Evolutionary conservation across 2,329 filamentous ascomycete genomes (phyloP).

Genomic region (Xylaria polymorpha): DNA sequence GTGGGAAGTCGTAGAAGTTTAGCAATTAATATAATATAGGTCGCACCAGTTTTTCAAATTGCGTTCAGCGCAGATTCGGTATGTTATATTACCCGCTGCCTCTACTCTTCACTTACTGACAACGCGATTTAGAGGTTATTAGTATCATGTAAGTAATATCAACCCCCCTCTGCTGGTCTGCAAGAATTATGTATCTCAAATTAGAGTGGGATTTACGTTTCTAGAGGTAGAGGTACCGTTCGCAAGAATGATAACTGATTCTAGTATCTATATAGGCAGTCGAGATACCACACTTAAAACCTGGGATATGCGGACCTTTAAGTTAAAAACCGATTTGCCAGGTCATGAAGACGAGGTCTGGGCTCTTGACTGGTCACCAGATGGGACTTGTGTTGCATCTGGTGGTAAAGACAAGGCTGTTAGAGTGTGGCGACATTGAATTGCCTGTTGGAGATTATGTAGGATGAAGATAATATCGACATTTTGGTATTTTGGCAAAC

Average conservation of each 20-base stretch:
- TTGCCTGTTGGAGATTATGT: slow-evolving; percentile 7
- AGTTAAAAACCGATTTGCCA: slow-evolving; percentile 61
- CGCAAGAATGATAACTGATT: slow-evolving; percentile 36
- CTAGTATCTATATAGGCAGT: slow-evolving; percentile 55
- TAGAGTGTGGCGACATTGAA: slow-evolving; percentile 72
- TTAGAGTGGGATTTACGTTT: not conserved
- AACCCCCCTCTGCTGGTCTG: not conserved
- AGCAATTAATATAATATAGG: slow-evolving; percentile 38
- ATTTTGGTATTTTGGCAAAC: not conserved
- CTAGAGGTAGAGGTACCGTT: not conserved
- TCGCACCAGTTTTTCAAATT: slow-evolving; percentile 89
- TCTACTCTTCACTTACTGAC: slow-evolving; percentile 9
- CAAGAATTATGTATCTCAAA: not conserved
- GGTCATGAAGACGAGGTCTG: slow-evolving; percentile 45
- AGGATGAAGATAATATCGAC: not conserved
- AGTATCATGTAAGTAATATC: slow-evolving; percentile 34
- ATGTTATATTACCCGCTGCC: slow-evolving; percentile 2
- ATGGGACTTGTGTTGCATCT: slow-evolving; percentile 88
- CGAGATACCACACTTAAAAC: slow-evolving; percentile 93
- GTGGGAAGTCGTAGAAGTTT: not conserved
- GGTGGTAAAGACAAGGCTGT: slow-evolving; percentile 92
- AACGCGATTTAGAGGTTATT: slow-evolving; percentile 51
- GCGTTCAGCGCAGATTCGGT: slow-evolving; percentile 89
- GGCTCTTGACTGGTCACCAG: slow-evolving; percentile 89
- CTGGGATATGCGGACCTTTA: slow-evolving; percentile 89